Evolutionary conservation across 2,329 filamentous ascomycete genomes (phyloP), one percentile per base, ranked within the genome.

Genomic region (Ceratocystis ficicola): DNA sequence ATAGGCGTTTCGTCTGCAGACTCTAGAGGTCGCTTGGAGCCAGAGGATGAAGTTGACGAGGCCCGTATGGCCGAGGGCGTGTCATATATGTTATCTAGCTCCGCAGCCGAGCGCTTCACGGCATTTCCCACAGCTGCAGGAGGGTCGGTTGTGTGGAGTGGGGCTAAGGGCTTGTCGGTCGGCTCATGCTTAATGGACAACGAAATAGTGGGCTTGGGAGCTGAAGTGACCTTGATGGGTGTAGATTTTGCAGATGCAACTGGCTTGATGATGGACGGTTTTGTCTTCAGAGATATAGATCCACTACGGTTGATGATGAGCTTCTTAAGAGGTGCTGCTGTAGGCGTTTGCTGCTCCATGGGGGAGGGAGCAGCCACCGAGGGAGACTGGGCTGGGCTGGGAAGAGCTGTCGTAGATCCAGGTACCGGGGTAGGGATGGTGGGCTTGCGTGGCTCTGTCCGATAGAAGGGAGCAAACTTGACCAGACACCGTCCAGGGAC

Each of bases 401-500:
- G 36, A n/a, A 64, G 46, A 20, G 41, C 36, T 4, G 36, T 41
- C 3, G 52, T 30, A 20, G 65, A 50, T 46, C 62, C 55, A 8
- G 63, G 46, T 15, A 10, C 36, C n/a, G 66, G 64, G 32, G 61
- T 55, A 28, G 55, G n/a, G 46, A 61, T 50, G 63, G 61, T 48
- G 3, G 50, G 63, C 25, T 65, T 57, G 50, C 65, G 25, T 25
- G 60, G 62, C 62, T 67, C 32, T 44, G 71, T 75, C 70, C 73
- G 75, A 68, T 75, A 76, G 69, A 73, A 75, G 1, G 75, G 74
- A 64, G 74, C 74, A 72, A 78, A 77, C 59, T 71, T 72, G 62
- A 77, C 68, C 25, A 75, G 69, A 71, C 75, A 76, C 69, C 72
- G 73, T 64, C 75, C 74, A 7, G 72, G 71, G n/a, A 75, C 71